phyloP scores from a whole-genome alignment of 768 basidiomycete genomes.

The Tulasnella sp. region DNA sequence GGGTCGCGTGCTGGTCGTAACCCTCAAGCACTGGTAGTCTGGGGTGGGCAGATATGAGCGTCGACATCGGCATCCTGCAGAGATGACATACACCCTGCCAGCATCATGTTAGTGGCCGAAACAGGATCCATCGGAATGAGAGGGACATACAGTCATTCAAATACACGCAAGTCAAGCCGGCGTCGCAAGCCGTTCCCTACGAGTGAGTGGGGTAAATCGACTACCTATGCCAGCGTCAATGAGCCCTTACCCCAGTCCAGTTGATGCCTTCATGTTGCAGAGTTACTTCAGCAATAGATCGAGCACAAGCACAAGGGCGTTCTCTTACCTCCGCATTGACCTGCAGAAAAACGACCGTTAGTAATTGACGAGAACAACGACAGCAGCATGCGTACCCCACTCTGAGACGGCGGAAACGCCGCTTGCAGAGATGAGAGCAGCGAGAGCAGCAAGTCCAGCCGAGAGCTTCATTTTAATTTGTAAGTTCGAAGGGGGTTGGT shows the following conservation, averaged over 20 bases:
- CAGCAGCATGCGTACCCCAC: not conserved
- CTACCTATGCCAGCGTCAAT: not conserved
- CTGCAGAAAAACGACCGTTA: not conserved
- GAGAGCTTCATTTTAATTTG: constrained; percentile 11
- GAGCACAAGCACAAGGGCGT: not conserved
- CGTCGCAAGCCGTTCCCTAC: constrained; percentile 31
- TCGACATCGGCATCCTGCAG: too few relatives aligned
- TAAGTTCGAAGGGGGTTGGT: too few relatives aligned
- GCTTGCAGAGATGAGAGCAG: not conserved
- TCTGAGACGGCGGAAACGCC: constrained; percentile 9
- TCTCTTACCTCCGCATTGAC: constrained; percentile 8
- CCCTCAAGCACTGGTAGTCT: constrained; percentile 8
- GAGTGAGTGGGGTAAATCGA: not conserved
- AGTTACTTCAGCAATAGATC: not conserved
- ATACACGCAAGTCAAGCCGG: constrained; percentile 33
- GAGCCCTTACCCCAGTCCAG: constrained; percentile 28
- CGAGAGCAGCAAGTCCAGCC: constrained; percentile 3
- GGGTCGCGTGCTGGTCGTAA: not conserved
- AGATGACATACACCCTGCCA: too few relatives aligned
- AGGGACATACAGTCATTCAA: constrained; percentile 29
- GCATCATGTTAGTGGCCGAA: too few relatives aligned
- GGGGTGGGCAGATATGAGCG: too few relatives aligned
- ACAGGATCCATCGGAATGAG: not conserved
- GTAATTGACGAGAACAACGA: not conserved
- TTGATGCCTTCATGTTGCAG: constrained; percentile 16